Conservation (phyloP, 495 filamentous ascomycete species). For the Cenococcum geophilum region DNA sequence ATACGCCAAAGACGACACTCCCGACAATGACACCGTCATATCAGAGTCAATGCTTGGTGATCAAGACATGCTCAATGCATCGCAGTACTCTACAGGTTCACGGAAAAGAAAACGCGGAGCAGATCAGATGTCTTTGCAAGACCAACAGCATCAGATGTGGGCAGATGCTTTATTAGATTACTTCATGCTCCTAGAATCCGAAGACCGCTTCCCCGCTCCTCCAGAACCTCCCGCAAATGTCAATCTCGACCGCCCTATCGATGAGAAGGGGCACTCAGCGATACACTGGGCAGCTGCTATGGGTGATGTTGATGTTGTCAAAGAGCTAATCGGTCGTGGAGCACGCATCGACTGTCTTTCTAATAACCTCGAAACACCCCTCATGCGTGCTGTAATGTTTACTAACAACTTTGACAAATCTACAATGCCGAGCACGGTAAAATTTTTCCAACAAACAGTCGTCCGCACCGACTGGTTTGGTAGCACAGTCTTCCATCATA, state of each 20-base stretch:
- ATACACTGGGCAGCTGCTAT: conserved; percentile 98
- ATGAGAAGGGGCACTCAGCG: conserved; percentile 80
- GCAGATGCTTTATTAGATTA: conserved; percentile 90
- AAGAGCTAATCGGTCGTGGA: conserved; percentile 68
- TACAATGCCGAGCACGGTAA: conserved; percentile 74
- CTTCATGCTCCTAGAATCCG: conserved; percentile 73
- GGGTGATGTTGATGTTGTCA: conserved; percentile 89
- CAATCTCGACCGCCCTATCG: conserved; percentile 80
- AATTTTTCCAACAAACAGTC: conserved; percentile 70
- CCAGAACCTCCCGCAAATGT: conserved; percentile 77
- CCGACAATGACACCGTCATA: conserved; percentile 71
- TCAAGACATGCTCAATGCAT: conserved; percentile 63
- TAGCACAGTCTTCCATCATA: conserved; percentile 87
- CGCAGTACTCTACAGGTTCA: conserved; percentile 59
- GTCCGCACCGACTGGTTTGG: conserved; percentile 67
- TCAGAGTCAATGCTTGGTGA: conserved; percentile 79
- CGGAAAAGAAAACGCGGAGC: conserved; percentile 70
- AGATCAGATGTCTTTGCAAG: conserved; percentile 56
- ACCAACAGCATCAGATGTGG: conserved; percentile 82
- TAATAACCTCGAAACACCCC: conserved; percentile 78
- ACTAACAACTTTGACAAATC: conserved; percentile 92
- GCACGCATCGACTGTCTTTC: conserved; percentile 64
- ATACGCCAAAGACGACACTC: conserved; percentile 74
- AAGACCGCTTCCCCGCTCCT: conserved; percentile 58
- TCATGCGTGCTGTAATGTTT: conserved; percentile 91